A percentile compares a stretch with the other conserved stretches of the same genome.
phyloP scores from a whole-genome alignment of 306 rosid species.

The Rubus idaeus region DNA sequence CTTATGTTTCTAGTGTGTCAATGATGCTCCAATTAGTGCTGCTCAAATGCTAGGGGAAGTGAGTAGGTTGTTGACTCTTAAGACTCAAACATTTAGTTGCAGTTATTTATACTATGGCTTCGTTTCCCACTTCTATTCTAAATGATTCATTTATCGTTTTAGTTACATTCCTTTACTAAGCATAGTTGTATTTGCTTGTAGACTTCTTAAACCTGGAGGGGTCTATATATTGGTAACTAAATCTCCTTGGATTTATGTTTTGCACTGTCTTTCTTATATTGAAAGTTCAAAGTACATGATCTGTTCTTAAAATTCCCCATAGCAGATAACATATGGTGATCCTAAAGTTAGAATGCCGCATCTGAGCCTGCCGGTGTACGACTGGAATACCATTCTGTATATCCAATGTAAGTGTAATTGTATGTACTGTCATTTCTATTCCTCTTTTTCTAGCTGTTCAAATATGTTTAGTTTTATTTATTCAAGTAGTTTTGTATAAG shows the following conservation, averaged over 20 bases:
- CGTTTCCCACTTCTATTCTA: neutral
- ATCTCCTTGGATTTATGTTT: no score
- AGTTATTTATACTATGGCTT: neutral
- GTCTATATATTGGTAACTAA: no score
- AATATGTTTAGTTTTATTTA: neutral
- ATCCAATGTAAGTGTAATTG: conserved; percentile 66
- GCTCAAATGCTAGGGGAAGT: conserved; percentile 97
- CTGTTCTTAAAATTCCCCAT: conserved; percentile 24
- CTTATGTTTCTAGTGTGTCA: conserved; percentile 63
- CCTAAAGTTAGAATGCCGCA: conserved; percentile 90
- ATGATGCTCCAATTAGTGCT: conserved; percentile 79
- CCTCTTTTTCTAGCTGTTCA: conserved; percentile 10
- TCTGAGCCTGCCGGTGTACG: conserved; percentile 55
- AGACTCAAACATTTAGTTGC: conserved; percentile 2
- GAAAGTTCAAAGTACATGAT: conserved; percentile 13
- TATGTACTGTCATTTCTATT: neutral
- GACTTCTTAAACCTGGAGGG: conserved; percentile 96
- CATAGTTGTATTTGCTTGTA: conserved; percentile 32
- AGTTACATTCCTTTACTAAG: conserved; percentile 18
- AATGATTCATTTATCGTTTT: neutral
- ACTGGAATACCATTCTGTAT: conserved; percentile 65
- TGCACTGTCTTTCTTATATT: no score
- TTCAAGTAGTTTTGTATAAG: no score
- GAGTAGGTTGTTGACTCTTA: conserved; percentile 76
- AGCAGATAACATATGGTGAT: conserved; percentile 90